Base-by-base conservation (phyloP, 2,329 filamentous ascomycete genomes). In the Aphanoascus verrucosus region DNA sequence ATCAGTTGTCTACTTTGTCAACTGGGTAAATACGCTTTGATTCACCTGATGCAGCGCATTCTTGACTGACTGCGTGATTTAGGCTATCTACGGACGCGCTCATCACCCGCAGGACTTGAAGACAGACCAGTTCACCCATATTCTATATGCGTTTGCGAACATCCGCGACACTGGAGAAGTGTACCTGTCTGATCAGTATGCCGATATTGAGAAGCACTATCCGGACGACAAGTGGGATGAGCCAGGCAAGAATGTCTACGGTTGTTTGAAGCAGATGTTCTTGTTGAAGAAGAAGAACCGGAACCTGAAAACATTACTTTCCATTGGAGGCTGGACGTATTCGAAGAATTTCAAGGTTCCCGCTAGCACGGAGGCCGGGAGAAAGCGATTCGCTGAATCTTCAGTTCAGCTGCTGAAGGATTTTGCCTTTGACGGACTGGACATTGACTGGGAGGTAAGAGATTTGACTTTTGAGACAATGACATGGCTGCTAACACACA, bases 111-210 rank as follows among this genome's bases (percentile, higher is more conserved):
- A 94, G 64, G 82, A 94, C 65, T 78, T 97, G 5, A 86, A 87
- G 0, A 82, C 78, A 2, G 80, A 89, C 52, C 85, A 87, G 53
- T 79, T 96, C 41, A 97, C 90, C 0, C 91, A 97, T 64, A 72
- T 97, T 3, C 80, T 96, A 14, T 96, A 96, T 63, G 78, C 90
- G 14, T 97, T 97, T 70, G 91, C 88, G 64, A 94, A 96, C 66
- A 80, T 95, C 55, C 79, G 81, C 3, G 77, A 83, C 2, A 81
- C 78, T 32, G 91, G 91, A 48, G 87, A 94, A 69, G 88, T 94
- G 69, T 85, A 77, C 63, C 73, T 87, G 6, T 83, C 80, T 1
- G 86, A 93, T 62, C 69, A 73, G 1, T 89, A 79, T 67, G 77
- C 86, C 20, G 87, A 90, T 50, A 61, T 72, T 1, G 74, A 88